phyloP scores from a whole-genome alignment of 164 flowering plant genomes.

The Buxus sempervirens region DNA sequence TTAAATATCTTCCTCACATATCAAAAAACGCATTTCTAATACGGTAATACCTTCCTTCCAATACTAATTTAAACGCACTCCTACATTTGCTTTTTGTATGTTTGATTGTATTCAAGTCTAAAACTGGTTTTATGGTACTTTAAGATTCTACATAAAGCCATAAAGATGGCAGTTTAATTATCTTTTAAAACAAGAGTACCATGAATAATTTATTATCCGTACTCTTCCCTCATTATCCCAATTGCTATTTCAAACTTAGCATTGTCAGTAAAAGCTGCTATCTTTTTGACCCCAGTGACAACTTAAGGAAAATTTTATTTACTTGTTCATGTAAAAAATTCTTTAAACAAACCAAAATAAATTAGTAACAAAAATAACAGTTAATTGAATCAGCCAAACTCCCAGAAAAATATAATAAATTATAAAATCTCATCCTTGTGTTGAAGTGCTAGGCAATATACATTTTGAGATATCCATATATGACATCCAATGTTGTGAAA shows the following conservation, averaged over 20 bases:
- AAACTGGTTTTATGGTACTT: neutral
- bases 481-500: neutral
- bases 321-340: no score
- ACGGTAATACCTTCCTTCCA: no score
- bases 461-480: neutral
- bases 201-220: no score
- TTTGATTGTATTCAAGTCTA: neutral
- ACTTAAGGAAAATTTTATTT: neutral
- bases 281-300: neutral
- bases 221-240: neutral
- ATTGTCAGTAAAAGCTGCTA: neutral
- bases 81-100: no score
- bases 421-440: neutral
- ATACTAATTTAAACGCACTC: no score
- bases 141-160: neutral
- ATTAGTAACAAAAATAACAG: neutral
- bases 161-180: neutral
- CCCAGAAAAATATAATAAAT: neutral
- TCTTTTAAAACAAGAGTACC: neutral
- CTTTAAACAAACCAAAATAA: no score
- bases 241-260: neutral
- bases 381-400: neutral
- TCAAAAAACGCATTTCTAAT: no score
- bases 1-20: no score
- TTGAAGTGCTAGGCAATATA: neutral